phyloP scores from a whole-genome alignment of 495 filamentous ascomycete genomes.

The Podospora bellae-mahoneyi region DNA sequence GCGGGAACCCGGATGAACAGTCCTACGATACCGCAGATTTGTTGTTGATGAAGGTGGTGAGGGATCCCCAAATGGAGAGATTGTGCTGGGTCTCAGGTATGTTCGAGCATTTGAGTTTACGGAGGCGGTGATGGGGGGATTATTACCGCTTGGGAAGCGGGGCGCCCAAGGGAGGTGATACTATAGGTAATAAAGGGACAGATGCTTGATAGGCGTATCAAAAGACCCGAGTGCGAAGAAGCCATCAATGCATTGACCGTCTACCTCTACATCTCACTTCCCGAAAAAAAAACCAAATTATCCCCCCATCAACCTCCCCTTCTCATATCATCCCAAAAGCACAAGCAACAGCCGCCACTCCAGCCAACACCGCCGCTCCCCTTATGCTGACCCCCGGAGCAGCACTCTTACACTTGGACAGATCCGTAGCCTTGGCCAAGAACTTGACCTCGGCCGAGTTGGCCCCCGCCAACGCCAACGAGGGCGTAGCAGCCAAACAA shows the following conservation, averaged over 20 bases:
- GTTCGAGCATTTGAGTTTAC: conserved; percentile 7
- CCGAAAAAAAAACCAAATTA: too few species aligned
- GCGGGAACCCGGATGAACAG: not conserved
- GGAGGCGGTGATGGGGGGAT: not conserved
- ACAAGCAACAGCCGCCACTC: not conserved
- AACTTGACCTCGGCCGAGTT: not conserved
- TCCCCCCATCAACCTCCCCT: too few species aligned
- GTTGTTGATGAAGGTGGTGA: not conserved
- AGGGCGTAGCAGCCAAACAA: not conserved
- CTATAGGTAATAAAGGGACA: too few species aligned
- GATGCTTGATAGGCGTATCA: too few species aligned
- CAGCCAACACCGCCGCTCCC: not conserved
- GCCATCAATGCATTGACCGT: too few species aligned
- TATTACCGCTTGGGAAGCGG: not conserved
- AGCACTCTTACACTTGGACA: not conserved
- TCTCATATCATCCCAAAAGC: not conserved
- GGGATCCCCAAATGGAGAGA: conserved; percentile 3
- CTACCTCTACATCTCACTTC: too few species aligned
- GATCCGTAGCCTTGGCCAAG: not conserved
- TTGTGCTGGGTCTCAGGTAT: not conserved
- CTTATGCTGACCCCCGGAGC: not conserved
- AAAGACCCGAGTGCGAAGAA: too few species aligned
- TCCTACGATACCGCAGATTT: not conserved
- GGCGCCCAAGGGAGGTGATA: not conserved
- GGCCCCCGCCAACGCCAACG: not conserved